phyloP scores from a whole-genome alignment of 2,329 filamentous ascomycete species.

The Ceratocystiopsis sp. region DNA sequence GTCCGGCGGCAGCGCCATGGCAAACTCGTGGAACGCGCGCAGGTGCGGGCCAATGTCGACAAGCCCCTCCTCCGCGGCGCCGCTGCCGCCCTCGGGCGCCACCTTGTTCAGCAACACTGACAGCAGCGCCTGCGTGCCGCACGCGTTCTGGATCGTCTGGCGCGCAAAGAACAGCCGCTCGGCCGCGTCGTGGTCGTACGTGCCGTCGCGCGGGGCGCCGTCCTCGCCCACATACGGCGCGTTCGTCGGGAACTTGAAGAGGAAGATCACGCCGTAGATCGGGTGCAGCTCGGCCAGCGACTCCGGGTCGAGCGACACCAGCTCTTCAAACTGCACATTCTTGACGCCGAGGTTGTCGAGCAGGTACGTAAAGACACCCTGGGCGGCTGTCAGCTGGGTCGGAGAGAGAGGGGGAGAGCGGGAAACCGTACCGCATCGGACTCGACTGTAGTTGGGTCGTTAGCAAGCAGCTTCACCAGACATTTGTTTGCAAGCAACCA shows the following conservation, averaged over 20 bases:
- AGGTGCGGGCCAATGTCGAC: conserved; percentile 59
- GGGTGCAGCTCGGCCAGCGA: conserved; percentile 54
- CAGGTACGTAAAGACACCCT: conserved; percentile 94
- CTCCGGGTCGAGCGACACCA: conserved; percentile 71
- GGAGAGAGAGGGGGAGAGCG: too few species aligned
- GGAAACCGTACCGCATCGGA: conserved; percentile 63
- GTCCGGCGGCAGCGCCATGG: conserved; percentile 64
- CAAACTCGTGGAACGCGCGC: conserved; percentile 72
- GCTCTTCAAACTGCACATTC: conserved; percentile 91
- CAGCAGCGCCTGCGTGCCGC: conserved; percentile 87
- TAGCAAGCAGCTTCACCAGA: too few species aligned
- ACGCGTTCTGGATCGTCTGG: conserved; percentile 97
- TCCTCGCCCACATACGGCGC: conserved; percentile 40
- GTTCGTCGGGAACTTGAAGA: conserved; percentile 87
- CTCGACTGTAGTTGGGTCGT: conserved; percentile 40
- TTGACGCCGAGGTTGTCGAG: conserved; percentile 83
- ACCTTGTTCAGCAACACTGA: conserved; percentile 76
- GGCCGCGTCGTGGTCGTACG: conserved; percentile 58
- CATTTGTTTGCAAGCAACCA: too few species aligned
- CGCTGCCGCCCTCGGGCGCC: background rate
- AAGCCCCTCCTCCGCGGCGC: conserved; percentile 17
- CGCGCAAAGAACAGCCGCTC: conserved; percentile 81
- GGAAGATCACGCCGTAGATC: conserved; percentile 92
- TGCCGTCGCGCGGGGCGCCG: conserved; percentile 59
- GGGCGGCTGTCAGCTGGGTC: background rate